Conservation (phyloP, 2,329 filamentous ascomycete species). For the Fusarium sororula region DNA sequence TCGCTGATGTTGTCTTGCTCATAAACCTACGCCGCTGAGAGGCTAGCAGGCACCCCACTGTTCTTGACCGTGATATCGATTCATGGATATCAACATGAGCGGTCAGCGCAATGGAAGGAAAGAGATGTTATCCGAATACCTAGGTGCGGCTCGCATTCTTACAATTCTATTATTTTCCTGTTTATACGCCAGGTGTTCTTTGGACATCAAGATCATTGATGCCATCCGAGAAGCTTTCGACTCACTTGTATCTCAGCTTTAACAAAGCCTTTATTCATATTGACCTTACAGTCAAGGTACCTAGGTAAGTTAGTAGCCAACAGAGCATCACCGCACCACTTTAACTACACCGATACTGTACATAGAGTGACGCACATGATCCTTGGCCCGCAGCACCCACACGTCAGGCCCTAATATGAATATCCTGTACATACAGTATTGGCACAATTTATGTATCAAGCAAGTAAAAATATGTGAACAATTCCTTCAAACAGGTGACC, state of each 20-base stretch:
- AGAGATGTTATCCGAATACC: not conserved
- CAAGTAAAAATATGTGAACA: not conserved
- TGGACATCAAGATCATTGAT: not conserved
- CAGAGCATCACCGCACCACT: slow-evolving; percentile 22
- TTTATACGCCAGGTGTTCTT: not conserved
- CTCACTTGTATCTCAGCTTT: not conserved
- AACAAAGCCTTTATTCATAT: not conserved
- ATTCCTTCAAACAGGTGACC: not conserved
- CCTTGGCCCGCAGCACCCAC: slow-evolving; percentile 40
- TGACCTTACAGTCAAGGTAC: not conserved
- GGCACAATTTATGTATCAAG: slow-evolving; percentile 38
- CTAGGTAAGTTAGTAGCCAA: not conserved
- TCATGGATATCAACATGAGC: slow-evolving; percentile 14
- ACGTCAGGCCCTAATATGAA: slow-evolving; percentile 42
- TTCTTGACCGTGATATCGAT: slow-evolving; percentile 8
- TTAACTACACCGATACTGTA: slow-evolving; percentile 33
- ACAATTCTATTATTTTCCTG: not conserved
- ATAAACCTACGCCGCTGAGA: slow-evolving; percentile 12
- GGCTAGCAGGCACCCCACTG: slow-evolving; percentile 21
- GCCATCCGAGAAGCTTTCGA: not conserved
- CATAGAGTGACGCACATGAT: slow-evolving; percentile 35
- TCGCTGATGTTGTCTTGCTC: slow-evolving; percentile 10
- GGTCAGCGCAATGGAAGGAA: slow-evolving; percentile 10
- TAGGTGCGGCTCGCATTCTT: not conserved
- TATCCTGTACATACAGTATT: slow-evolving; percentile 35